Evolutionary conservation across 2,329 filamentous ascomycete species (phyloP).

Genomic region (Penicillium frequentans): DNA sequence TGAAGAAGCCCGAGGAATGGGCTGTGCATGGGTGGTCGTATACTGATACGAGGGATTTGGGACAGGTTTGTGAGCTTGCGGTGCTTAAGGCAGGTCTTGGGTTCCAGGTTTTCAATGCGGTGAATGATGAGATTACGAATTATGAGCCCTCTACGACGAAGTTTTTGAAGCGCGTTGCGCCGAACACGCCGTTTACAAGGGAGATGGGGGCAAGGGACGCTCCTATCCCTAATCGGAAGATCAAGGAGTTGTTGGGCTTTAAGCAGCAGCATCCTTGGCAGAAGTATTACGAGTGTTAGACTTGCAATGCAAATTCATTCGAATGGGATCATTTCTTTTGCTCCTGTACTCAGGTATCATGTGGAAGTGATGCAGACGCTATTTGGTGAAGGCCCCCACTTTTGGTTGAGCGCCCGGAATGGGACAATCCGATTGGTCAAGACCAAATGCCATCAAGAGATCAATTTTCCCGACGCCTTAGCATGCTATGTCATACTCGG

Average conservation of each 20-base stretch:
- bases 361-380: too few relatives aligned
- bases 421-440: background rate
- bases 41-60: constrained; percentile 62
- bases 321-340: background rate
- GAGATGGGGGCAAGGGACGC: constrained; percentile 61
- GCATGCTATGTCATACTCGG: too few relatives aligned
- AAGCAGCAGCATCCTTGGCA: constrained; percentile 52
- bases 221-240: constrained; percentile 62
- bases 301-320: background rate
- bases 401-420: background rate
- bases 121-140: constrained; percentile 61
- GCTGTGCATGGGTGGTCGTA: constrained; percentile 64
- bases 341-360: too few relatives aligned
- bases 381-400: background rate
- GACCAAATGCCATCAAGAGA: too few relatives aligned
- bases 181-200: constrained; percentile 53
- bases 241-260: constrained; percentile 59
- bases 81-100: constrained; percentile 57
- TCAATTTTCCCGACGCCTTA: too few relatives aligned
- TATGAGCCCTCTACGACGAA: constrained; percentile 51
- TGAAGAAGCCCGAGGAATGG: constrained; percentile 51
- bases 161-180: constrained; percentile 53
- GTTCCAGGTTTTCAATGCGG: constrained; percentile 65
- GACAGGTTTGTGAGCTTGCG: constrained; percentile 59
- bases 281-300: constrained; percentile 14